Percentiles rank a stretch among this genome's conserved stretches.
phyloP scores from a whole-genome alignment of 1,284 basidiomycete species.

The Leccinum angustisporum region DNA sequence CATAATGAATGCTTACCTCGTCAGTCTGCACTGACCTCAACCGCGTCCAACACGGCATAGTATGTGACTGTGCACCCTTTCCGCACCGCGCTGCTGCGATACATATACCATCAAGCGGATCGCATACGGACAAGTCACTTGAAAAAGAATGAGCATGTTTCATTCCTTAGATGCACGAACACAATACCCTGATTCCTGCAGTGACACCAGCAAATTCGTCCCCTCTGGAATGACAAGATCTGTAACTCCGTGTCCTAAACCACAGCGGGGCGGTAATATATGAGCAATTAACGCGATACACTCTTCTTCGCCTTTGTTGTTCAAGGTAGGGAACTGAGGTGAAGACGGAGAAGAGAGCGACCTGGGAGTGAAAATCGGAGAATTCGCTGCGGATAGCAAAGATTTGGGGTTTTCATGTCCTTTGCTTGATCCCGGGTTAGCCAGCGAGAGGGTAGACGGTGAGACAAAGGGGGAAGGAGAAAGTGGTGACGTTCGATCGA shows the following conservation, averaged over 20 bases:
- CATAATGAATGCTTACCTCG: conserved; percentile 17
- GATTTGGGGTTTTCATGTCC: conserved; percentile 40
- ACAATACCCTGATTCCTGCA: conserved; percentile 43
- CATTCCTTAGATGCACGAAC: not conserved
- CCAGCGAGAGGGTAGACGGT: conserved; percentile 14
- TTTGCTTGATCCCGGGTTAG: conserved; percentile 25
- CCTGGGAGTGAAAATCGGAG: conserved; percentile 42
- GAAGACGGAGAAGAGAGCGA: conserved; percentile 47
- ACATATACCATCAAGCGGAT: conserved; percentile 45
- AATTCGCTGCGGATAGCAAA: conserved; percentile 45
- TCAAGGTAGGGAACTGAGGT: conserved; percentile 28
- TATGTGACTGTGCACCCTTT: not conserved
- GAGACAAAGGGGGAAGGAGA: conserved; percentile 31
- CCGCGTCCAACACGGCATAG: conserved; percentile 19
- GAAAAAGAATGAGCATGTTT: conserved; percentile 9
- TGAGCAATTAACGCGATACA: conserved; percentile 47
- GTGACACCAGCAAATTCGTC: conserved; percentile 43
- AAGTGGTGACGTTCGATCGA: conserved; percentile 25
- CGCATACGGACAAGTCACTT: conserved; percentile 46
- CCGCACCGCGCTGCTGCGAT: conserved; percentile 33
- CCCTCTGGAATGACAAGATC: conserved; percentile 46
- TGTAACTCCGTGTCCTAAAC: conserved; percentile 41
- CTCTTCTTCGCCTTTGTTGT: conserved; percentile 19
- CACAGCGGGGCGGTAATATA: conserved; percentile 47
- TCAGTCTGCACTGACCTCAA: conserved; percentile 23